Percentiles rank a stretch among this genome's conserved stretches.
Evolutionary conservation across 768 basidiomycete genomes (phyloP).

Genomic region (Tulasnella sp.): DNA sequence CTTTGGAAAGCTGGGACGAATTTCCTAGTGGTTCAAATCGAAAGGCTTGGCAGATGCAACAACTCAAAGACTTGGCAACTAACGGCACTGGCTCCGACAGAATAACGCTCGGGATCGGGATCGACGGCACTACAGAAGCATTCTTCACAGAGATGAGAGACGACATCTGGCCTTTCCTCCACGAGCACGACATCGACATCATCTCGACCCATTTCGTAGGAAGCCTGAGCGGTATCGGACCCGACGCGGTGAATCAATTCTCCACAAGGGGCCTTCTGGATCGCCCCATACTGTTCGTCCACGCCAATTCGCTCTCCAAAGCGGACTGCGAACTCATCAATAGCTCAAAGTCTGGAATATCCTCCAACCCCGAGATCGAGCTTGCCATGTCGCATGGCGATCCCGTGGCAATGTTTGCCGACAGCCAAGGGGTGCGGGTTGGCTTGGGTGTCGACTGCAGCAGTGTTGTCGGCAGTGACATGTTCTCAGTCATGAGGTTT

Average conservation of each 20-base stretch:
- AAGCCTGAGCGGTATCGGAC: not conserved
- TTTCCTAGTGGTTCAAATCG: not conserved
- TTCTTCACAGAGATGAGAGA: conserved; percentile 3
- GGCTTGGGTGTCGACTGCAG: conserved; percentile 11
- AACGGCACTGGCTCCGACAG: conserved; percentile 10
- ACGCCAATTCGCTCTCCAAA: not conserved
- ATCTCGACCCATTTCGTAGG: conserved; percentile 10
- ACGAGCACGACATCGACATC: conserved; percentile 8
- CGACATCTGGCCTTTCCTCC: conserved; percentile 6
- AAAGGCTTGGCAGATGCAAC: conserved; percentile 13
- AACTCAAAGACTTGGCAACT: not conserved
- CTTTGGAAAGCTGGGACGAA: not conserved
- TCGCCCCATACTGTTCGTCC: conserved; percentile 9
- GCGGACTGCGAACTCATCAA: not conserved
- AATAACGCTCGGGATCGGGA: conserved; percentile 9
- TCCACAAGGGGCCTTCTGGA: conserved; percentile 2
- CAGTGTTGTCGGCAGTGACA: conserved; percentile 7
- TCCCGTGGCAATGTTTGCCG: conserved; percentile 1
- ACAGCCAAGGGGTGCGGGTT: conserved; percentile 3
- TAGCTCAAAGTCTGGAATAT: conserved; percentile 3
- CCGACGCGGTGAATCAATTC: not conserved
- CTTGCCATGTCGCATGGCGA: conserved; percentile 5
- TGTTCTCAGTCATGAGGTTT: conserved; percentile 14
- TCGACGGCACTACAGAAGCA: not conserved
- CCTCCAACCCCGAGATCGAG: conserved; percentile 11